Conservation (phyloP, 139 green algal species). For the Chara braunii region DNA sequence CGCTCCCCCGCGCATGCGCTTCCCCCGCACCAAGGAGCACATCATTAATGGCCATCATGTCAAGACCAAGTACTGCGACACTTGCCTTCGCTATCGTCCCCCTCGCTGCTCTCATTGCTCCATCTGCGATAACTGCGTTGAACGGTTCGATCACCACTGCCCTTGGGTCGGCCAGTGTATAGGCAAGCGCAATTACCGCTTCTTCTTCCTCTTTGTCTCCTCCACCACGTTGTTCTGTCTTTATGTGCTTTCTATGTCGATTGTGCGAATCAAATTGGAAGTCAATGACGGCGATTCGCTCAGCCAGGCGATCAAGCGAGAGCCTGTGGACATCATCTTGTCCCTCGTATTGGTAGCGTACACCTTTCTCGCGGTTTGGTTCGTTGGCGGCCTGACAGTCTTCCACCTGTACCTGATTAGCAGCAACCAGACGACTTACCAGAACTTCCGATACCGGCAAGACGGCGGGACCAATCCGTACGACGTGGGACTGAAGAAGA, state of each 20-base stretch:
- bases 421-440: conserved; percentile 86
- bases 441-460: conserved; percentile 83
- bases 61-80: conserved; percentile 65
- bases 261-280: conserved; percentile 40
- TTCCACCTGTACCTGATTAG: conserved; percentile 86
- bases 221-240: conserved; percentile 70
- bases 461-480: conserved; percentile 59
- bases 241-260: conserved; percentile 64
- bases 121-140: conserved; percentile 96
- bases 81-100: conserved; percentile 85
- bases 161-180: conserved; percentile 83
- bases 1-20: conserved; percentile 25
- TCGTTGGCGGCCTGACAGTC: conserved; percentile 80
- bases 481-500: conserved; percentile 48
- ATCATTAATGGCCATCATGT: conserved; percentile 61
- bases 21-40: conserved; percentile 37
- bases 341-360: conserved; percentile 50
- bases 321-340: too few relatives aligned
- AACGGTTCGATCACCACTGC: conserved; percentile 98
- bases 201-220: conserved; percentile 90
- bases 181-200: conserved; percentile 84
- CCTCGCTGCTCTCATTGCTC: conserved; percentile 87
- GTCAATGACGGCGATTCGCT: too few relatives aligned
- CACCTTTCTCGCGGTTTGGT: conserved; percentile 56
- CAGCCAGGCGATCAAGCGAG: too few relatives aligned